Conservation (phyloP, 805 yeast species). For the Dipodascopsis tothii region DNA sequence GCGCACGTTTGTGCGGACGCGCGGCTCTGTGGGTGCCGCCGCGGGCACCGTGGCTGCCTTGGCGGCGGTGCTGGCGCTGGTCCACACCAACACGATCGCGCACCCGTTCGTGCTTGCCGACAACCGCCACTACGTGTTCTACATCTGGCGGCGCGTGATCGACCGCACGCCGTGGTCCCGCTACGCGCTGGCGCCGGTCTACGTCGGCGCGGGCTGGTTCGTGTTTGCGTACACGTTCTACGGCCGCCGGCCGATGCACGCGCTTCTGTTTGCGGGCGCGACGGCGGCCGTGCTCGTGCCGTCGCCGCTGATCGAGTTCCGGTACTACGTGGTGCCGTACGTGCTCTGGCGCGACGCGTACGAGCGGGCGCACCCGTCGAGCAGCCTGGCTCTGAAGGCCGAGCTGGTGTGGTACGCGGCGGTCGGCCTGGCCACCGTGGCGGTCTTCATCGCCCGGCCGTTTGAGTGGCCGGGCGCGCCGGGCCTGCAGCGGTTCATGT, state of each 20-base stretch:
- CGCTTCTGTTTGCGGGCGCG: conserved; percentile 45
- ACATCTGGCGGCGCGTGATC: conserved; percentile 65
- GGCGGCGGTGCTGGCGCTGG: conserved; percentile 37
- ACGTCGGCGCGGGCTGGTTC: conserved; percentile 46
- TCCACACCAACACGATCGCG: conserved; percentile 57
- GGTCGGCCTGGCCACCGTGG: conserved; percentile 47
- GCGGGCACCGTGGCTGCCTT: conserved; percentile 1
- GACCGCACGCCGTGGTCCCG: conserved; percentile 42
- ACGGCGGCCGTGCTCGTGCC: conserved; percentile 63
- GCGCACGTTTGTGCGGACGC: background rate
- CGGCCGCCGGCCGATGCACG: conserved; percentile 4
- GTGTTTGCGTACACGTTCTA: conserved; percentile 28
- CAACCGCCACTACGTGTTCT: conserved; percentile 88
- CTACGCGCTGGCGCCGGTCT: conserved; percentile 52
- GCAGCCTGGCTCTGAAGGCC: background rate
- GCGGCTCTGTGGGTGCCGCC: background rate
- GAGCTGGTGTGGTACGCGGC: conserved; percentile 47
- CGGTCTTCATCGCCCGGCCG: conserved; percentile 52
- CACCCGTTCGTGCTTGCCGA: conserved; percentile 93
- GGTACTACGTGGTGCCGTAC: conserved; percentile 81
- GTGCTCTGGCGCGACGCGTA: conserved; percentile 58
- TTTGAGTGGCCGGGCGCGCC: conserved; percentile 64
- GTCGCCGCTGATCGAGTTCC: conserved; percentile 87
- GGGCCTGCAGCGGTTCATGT: conserved; percentile 70
- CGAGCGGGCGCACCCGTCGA: background rate